phyloP scores from a whole-genome alignment of 2,329 filamentous ascomycete species.

The Aureobasidium subglaciale region DNA sequence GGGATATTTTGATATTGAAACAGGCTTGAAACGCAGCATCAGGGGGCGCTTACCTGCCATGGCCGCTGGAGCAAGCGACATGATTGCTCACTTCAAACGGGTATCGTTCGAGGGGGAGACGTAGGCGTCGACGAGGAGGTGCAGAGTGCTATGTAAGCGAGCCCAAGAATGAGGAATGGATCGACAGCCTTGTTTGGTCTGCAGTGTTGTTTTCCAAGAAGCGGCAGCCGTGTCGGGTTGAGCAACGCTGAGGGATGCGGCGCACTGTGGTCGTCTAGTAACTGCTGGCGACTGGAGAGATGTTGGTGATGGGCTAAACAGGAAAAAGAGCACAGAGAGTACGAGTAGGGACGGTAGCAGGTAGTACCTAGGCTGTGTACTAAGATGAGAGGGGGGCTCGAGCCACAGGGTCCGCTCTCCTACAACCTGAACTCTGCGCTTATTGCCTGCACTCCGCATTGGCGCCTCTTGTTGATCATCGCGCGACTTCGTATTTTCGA shows the following conservation, averaged over 20 bases:
- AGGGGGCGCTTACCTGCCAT: conserved; percentile 31
- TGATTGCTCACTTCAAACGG: conserved; percentile 20
- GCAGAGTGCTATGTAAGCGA: conserved; percentile 13
- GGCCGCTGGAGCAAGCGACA: conserved; percentile 36
- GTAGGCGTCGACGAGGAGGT: background rate
- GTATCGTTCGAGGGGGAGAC: background rate
- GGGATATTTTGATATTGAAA: conserved; percentile 12
- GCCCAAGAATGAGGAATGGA: conserved; percentile 11
- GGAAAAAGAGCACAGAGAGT: conserved; percentile 10
- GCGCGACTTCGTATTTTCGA: conserved; percentile 1
- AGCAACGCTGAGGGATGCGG: background rate
- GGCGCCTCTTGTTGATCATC: conserved; percentile 1
- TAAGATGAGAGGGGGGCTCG: conserved; percentile 7
- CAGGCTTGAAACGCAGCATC: conserved; percentile 9
- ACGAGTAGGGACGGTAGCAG: background rate
- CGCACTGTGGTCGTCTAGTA: background rate
- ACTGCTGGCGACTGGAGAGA: conserved; percentile 5
- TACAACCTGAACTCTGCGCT: background rate
- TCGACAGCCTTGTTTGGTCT: background rate
- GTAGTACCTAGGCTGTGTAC: background rate
- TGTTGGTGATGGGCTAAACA: conserved; percentile 4
- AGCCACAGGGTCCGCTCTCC: background rate
- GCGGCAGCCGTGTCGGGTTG: background rate
- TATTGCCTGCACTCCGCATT: conserved; percentile 8
- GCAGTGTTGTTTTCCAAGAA: too few species aligned